Conservation (phyloP, 139 green algal species). For the Chlamydomonas schloesseri region DNA sequence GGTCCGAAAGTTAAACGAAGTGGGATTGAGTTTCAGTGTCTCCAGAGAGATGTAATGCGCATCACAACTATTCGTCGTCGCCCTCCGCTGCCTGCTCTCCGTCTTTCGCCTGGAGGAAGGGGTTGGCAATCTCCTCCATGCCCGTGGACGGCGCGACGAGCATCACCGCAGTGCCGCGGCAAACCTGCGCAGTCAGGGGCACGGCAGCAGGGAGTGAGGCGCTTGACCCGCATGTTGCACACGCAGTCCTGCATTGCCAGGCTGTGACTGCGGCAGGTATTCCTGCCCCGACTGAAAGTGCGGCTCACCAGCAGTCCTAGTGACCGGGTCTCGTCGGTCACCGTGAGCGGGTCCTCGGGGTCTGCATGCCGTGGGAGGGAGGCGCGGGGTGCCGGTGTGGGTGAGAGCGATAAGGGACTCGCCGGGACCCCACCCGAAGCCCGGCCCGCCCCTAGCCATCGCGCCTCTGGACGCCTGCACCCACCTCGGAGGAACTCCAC, state of each 20-base stretch:
- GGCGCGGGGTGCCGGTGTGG: too few species aligned
- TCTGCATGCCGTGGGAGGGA: constrained; percentile 76
- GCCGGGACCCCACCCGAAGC: too few species aligned
- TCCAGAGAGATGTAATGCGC: background rate
- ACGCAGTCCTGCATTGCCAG: too few species aligned
- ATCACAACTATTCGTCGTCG: background rate
- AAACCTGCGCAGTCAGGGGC: too few species aligned
- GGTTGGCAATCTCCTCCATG: constrained; percentile 91
- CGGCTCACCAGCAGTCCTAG: background rate
- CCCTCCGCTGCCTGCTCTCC: constrained; percentile 8
- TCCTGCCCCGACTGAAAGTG: background rate
- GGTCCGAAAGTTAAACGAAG: too few species aligned
- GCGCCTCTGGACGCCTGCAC: background rate
- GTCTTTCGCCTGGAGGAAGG: constrained; percentile 49
- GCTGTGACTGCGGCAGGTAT: too few species aligned
- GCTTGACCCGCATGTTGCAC: too few species aligned
- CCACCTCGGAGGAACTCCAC: constrained; percentile 92
- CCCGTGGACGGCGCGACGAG: constrained; percentile 88
- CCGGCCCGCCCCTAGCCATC: too few species aligned
- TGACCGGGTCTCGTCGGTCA: constrained; percentile 85
- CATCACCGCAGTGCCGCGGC: constrained; percentile 94
- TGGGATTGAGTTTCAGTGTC: background rate
- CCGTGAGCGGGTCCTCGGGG: constrained; percentile 85
- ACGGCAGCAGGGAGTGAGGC: too few species aligned
- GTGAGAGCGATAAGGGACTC: too few species aligned